phyloP scores from a whole-genome alignment of 345 rosid genomes.

The Camelina sativa region DNA sequence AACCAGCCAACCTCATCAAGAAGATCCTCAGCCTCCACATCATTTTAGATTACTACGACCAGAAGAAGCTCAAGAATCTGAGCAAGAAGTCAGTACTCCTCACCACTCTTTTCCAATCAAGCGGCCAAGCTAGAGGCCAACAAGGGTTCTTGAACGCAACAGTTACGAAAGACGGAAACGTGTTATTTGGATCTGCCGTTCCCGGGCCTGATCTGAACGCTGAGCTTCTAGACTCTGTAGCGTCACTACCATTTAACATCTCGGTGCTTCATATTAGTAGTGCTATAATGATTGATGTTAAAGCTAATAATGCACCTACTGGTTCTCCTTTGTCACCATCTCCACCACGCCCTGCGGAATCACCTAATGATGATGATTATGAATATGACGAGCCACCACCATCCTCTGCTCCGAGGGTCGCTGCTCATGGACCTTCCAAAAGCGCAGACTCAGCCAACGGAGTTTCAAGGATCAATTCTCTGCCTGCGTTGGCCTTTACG shows the following conservation, averaged over 20 bases:
- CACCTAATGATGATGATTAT: conserved; percentile 29
- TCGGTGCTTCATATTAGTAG: conserved; percentile 67
- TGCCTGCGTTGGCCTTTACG: background rate
- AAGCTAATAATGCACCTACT: conserved; percentile 5
- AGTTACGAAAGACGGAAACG: conserved; percentile 65
- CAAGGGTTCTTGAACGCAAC: conserved; percentile 83
- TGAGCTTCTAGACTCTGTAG: conserved; percentile 58
- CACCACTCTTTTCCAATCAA: conserved; percentile 87
- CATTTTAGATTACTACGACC: conserved; percentile 74
- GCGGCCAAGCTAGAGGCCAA: conserved; percentile 77
- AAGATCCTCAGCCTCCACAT: conserved; percentile 68
- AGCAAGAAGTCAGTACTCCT: conserved; percentile 59
- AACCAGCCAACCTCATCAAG: conserved; percentile 61
- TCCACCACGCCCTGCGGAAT: conserved; percentile 15
- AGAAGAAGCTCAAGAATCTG: conserved; percentile 70
- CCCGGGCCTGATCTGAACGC: conserved; percentile 69
- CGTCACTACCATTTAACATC: conserved; percentile 66
- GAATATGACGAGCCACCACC: conserved; percentile 21
- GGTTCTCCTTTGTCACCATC: conserved; percentile 21
- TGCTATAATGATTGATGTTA: conserved; percentile 51
- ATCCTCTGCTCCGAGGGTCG: conserved; percentile 17
- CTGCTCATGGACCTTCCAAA: conserved; percentile 20
- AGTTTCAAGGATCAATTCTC: conserved; percentile 13
- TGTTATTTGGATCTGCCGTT: conserved; percentile 71
- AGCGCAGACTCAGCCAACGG: conserved; percentile 4